phyloP scores from a whole-genome alignment of 1,139 yeast genomes.

The Debaryomyces nepalensis region DNA sequence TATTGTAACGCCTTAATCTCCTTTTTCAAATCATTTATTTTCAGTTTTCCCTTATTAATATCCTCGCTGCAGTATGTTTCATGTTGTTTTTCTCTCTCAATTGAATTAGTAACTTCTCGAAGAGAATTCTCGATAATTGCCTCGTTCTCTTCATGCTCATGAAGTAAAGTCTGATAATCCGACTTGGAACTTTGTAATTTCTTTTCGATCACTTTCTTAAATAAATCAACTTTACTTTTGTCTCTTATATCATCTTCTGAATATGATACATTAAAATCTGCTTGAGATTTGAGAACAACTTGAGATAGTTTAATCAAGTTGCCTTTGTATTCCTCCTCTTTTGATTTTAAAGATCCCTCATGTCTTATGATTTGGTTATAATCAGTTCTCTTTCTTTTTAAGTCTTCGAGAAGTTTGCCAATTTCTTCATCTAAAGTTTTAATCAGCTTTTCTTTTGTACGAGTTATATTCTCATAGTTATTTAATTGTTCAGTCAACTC shows the following conservation, averaged over 20 bases:
- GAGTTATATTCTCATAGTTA: slow-evolving; percentile 57
- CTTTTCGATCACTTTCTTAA: slow-evolving; percentile 14
- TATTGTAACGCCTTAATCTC: slow-evolving; percentile 48
- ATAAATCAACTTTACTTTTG: slow-evolving; percentile 16
- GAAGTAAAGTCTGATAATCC: slow-evolving; percentile 3
- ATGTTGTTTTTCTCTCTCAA: slow-evolving; percentile 48
- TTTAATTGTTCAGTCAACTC: slow-evolving; percentile 53
- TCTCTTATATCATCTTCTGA: slow-evolving; percentile 14
- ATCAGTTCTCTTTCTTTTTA: slow-evolving; percentile 32
- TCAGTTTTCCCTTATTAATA: slow-evolving; percentile 33
- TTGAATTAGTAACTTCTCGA: slow-evolving; percentile 34
- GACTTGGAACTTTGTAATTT: slow-evolving; percentile 1
- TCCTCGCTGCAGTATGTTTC: slow-evolving; percentile 41
- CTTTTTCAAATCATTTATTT: slow-evolving; percentile 35
- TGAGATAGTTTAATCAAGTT: slow-evolving; percentile 14
- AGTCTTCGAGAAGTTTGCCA: slow-evolving; percentile 18
- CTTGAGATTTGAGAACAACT: slow-evolving; percentile 1
- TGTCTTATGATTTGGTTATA: slow-evolving; percentile 49
- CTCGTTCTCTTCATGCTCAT: slow-evolving; percentile 10
- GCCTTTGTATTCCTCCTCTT: slow-evolving; percentile 36
- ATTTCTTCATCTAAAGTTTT: slow-evolving; percentile 18
- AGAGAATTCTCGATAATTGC: slow-evolving; percentile 11
- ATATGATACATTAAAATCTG: slow-evolving; percentile 3
- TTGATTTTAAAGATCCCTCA: slow-evolving; percentile 64
- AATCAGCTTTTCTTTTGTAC: slow-evolving; percentile 38